Base-by-base conservation (phyloP, 176 grass and related monocot species). In the Oryza coarctata region DNA sequence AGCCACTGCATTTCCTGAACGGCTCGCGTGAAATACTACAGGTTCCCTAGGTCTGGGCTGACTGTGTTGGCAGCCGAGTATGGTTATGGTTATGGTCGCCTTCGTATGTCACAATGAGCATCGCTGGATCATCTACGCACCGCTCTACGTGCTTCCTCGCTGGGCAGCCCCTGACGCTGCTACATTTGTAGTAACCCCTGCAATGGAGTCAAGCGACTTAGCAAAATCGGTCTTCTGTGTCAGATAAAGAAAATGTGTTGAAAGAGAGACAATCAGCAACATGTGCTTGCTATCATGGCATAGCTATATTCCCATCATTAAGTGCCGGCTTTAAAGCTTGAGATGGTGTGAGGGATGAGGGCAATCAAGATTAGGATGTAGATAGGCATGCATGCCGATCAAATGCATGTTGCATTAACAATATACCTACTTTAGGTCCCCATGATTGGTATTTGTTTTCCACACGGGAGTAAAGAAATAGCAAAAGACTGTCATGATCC, bases 111-210 rank as follows among this genome's bases (percentile, higher is more conserved):
- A 97, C 88, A 7, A 89, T 66, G 70, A 97, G 94, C 94, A 97
- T 97, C 11, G 89, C 63, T 1, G 94, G 86, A 69, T 97, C 94
- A 10, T 97, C 94, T 13, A 93, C 72, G 9, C 94, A 97, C 63
- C 94, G 83, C 78, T 97, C 94, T 0, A 97, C 91, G 0, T 97
- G 91, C 82, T 97, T 97, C 74, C 91, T 93, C 9, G 94, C 91
- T 1, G 94, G 91, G 77, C 94, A 97, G 73, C 94, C 94, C 83
- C 91, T 85, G 45, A 97, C 77, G 14, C 86, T 97, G 81, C 94
- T 97, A 80, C 94, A 97, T 79, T 97, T 97, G 71, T 97, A 97
- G 83, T 97, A 97, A 61, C 94, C 94, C 91, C 94, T 97, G 84
- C 86, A 91, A 83, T 38, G 39, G 70, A 79, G 81, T 57, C 39